A percentile compares a stretch with the other conserved stretches of the same genome.
Evolutionary conservation across 73 alveolate genomes (phyloP).

Genomic region (Paramecium octaurelia): DNA sequence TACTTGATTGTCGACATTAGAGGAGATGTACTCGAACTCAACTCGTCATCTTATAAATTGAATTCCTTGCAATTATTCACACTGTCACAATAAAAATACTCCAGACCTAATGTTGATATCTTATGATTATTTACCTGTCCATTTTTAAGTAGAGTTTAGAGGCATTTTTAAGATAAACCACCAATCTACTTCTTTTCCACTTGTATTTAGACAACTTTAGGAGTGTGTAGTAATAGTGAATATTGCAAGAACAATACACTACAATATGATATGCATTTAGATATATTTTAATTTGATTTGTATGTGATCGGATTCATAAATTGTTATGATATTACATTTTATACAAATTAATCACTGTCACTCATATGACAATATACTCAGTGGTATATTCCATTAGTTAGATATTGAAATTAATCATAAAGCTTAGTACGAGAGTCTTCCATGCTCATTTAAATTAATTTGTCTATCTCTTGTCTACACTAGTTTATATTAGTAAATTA

Average conservation of each 20-base stretch:
- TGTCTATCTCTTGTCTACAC: conserved; percentile 44
- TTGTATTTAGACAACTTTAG: background rate
- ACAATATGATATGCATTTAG: background rate
- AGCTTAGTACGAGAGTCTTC: conserved; percentile 37
- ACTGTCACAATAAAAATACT: conserved; percentile 6
- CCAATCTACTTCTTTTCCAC: background rate
- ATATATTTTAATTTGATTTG: background rate
- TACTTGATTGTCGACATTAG: background rate
- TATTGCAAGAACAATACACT: background rate
- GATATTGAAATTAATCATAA: conserved; percentile 52
- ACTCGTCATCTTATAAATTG: background rate
- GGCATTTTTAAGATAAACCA: conserved; percentile 31
- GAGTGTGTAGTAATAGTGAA: background rate
- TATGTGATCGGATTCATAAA: background rate
- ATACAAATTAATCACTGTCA: background rate
- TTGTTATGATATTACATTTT: background rate
- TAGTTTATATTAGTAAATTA: background rate
- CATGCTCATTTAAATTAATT: conserved; percentile 37
- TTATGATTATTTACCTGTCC: background rate
- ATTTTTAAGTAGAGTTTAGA: background rate
- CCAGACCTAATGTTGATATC: background rate
- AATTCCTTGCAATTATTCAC: background rate
- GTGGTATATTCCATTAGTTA: conserved; percentile 54
- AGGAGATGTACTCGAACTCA: background rate
- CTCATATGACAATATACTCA: background rate